Conservation (phyloP, 495 filamentous ascomycete genomes). For the Hypoxylon crocopeplum region DNA sequence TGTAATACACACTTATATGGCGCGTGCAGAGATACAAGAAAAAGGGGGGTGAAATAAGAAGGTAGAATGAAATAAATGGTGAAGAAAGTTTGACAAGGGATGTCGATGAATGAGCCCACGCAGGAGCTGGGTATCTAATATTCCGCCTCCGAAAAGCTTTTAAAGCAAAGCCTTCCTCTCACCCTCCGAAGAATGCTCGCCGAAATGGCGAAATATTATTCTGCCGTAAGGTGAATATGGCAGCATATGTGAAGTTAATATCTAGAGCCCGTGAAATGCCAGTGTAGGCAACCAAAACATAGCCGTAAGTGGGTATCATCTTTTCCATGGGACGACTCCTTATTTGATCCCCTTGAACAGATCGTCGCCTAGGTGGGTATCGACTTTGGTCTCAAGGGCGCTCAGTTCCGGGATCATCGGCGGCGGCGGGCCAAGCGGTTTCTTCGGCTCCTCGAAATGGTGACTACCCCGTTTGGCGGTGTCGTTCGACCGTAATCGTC, state of each 20-base stretch:
- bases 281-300: constrained; percentile 21
- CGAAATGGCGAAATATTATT: constrained; percentile 35
- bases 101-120: constrained; percentile 43
- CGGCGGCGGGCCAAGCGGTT: constrained; percentile 57
- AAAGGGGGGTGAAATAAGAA: constrained; percentile 21
- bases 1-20: constrained; percentile 33
- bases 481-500: constrained; percentile 49
- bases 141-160: constrained; percentile 26
- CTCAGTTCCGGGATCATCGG: constrained; percentile 67
- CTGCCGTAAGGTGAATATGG: constrained; percentile 28
- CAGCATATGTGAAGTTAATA: constrained; percentile 19
- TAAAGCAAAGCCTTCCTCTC: constrained; percentile 6
- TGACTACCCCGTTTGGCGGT: constrained; percentile 40
- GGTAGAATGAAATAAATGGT: constrained; percentile 17
- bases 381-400: constrained; percentile 56
- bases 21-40: constrained; percentile 3
- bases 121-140: constrained; percentile 47
- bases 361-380: constrained; percentile 57
- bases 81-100: constrained; percentile 31
- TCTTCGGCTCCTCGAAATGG: constrained; percentile 40
- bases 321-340: background rate
- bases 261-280: constrained; percentile 13
- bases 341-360: constrained; percentile 64
- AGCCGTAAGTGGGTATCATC: constrained; percentile 17
- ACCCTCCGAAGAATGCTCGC: constrained; percentile 23